Percentiles rank a stretch among this genome's conserved stretches.
Conservation (phyloP, 2,329 filamentous ascomycete species). For the Xylariaceae sp. region DNA sequence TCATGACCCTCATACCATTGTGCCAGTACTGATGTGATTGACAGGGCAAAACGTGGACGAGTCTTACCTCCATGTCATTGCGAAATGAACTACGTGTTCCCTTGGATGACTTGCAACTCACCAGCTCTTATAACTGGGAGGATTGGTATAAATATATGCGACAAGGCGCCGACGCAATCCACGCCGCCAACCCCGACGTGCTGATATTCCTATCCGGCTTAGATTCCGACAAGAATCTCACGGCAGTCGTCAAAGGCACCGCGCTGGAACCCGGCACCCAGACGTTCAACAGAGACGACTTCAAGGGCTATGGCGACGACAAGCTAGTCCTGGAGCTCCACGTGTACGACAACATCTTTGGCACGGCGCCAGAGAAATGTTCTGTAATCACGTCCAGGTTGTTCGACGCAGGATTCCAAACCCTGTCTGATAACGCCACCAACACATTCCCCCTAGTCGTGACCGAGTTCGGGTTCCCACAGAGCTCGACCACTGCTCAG, state of each 20-base stretch:
- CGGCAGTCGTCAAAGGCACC: slow-evolving; percentile 44
- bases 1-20: background rate
- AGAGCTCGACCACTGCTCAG: slow-evolving; percentile 41
- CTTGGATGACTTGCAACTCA: slow-evolving; percentile 28
- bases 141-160: slow-evolving; percentile 48
- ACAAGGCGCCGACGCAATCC: slow-evolving; percentile 46
- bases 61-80: slow-evolving; percentile 45
- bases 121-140: slow-evolving; percentile 48
- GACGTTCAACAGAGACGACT: slow-evolving; percentile 43
- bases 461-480: slow-evolving; percentile 50
- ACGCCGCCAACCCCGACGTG: slow-evolving; percentile 44
- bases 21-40: slow-evolving; percentile 4
- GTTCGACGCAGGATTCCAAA: slow-evolving; percentile 47
- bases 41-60: slow-evolving; percentile 43
- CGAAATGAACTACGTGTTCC: slow-evolving; percentile 50
- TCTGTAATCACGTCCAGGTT: slow-evolving; percentile 39
- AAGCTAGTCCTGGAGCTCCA: slow-evolving; percentile 58
- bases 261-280: slow-evolving; percentile 41
- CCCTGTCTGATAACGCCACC: slow-evolving; percentile 36
- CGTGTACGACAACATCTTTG: slow-evolving; percentile 47
- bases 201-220: slow-evolving; percentile 56
- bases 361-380: slow-evolving; percentile 40
- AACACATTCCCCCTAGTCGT: slow-evolving; percentile 45
- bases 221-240: slow-evolving; percentile 49
- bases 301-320: slow-evolving; percentile 43